These are phyloP conservation scores for Dactylellina cionopaga DNA, from an alignment of 2,329 filamentous ascomycete genomes.

Conservation along the genomic window DNA sequence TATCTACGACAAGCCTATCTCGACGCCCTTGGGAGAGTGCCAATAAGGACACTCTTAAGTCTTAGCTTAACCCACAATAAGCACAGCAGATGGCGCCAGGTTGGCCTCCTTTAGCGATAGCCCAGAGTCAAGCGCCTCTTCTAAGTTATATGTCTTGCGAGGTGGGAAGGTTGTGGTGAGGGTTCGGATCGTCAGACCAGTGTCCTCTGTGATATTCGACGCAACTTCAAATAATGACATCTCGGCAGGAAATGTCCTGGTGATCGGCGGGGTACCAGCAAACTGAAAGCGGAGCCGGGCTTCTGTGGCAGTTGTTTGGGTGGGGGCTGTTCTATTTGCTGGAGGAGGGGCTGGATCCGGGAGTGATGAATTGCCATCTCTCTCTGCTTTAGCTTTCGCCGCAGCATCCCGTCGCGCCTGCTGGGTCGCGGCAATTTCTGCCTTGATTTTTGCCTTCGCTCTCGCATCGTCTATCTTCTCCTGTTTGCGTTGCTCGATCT, in stretches of 20 bases:
- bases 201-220: slow-evolving; percentile 76
- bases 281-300: slow-evolving; percentile 75
- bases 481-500: slow-evolving; percentile 82
- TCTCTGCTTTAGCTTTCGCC: slow-evolving; percentile 82
- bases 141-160: slow-evolving; percentile 75
- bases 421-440: slow-evolving; percentile 94
- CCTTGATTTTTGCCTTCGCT: slow-evolving; percentile 87
- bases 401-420: slow-evolving; percentile 85
- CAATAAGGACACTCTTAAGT: too few species aligned
- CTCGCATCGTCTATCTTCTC: slow-evolving; percentile 88
- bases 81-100: slow-evolving; percentile 85
- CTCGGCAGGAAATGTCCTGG: slow-evolving; percentile 87
- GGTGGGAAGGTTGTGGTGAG: slow-evolving; percentile 86
- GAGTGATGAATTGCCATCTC: slow-evolving; percentile 72
- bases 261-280: slow-evolving; percentile 78
- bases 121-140: slow-evolving; percentile 77
- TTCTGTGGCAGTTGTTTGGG: slow-evolving; percentile 70
- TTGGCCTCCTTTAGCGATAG: slow-evolving; percentile 93
- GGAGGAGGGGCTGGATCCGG: slow-evolving; percentile 64
- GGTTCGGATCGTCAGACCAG: slow-evolving; percentile 74
- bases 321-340: slow-evolving; percentile 70
- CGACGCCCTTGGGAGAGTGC: too few species aligned
- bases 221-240: slow-evolving; percentile 94
- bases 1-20: too few species aligned
- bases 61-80: slow-evolving; percentile 70